A percentile compares a stretch with the other conserved stretches of the same genome.
These are phyloP conservation scores for Fusarium pseudograminearum DNA, from an alignment of 2,329 filamentous ascomycete species.

Conservation along the genomic window DNA sequence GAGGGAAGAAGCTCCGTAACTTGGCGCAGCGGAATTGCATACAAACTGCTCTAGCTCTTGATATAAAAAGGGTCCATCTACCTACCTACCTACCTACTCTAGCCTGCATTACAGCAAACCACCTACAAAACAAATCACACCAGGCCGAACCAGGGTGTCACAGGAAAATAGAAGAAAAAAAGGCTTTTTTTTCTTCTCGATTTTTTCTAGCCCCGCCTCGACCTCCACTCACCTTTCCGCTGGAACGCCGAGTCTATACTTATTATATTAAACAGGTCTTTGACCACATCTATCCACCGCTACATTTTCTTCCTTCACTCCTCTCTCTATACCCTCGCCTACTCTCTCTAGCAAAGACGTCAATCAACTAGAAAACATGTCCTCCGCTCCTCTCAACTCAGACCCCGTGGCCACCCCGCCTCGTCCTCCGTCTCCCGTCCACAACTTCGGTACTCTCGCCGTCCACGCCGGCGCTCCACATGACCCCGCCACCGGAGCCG, in stretches of 20 bases:
- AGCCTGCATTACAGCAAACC: constrained; percentile 17
- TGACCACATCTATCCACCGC: constrained; percentile 22
- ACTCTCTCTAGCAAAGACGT: background rate
- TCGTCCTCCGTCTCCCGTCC: constrained; percentile 76
- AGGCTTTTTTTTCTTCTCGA: constrained; percentile 26
- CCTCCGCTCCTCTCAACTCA: constrained; percentile 46
- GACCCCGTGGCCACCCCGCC: constrained; percentile 79
- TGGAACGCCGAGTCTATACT: constrained; percentile 31
- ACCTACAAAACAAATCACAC: background rate
- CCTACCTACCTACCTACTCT: background rate
- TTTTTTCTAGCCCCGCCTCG: constrained; percentile 29
- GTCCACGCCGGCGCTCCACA: constrained; percentile 94
- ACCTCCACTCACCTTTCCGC: constrained; percentile 31
- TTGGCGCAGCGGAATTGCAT: constrained; percentile 33
- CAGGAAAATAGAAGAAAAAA: constrained; percentile 17
- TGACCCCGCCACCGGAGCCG: constrained; percentile 91
- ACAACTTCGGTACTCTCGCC: constrained; percentile 90
- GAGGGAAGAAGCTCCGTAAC: constrained; percentile 15
- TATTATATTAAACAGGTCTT: constrained; percentile 29
- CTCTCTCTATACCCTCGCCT: constrained; percentile 3
- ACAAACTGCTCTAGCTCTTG: constrained; percentile 33
- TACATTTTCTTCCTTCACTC: background rate
- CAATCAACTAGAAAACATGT: constrained; percentile 33
- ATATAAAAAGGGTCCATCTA: constrained; percentile 41
- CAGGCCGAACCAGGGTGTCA: constrained; percentile 9